phyloP scores from a whole-genome alignment of 139 green algal genomes.

The Chlorella ohadii region DNA sequence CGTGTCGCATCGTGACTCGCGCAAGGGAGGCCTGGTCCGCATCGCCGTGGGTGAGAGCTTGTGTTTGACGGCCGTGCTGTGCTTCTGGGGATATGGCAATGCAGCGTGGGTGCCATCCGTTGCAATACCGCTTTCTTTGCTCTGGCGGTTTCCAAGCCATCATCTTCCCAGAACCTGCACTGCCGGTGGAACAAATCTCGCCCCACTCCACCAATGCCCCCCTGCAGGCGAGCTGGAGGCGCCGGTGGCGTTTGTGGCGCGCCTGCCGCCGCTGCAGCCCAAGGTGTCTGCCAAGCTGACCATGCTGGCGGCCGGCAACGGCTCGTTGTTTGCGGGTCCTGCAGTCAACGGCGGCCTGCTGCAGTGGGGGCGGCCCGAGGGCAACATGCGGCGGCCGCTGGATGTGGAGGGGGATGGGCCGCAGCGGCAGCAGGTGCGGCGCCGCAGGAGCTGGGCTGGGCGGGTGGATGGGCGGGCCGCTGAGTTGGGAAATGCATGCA shows the following conservation, averaged over 20 bases:
- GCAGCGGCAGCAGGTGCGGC: neutral
- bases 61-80: no score
- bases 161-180: no score
- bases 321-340: conserved; percentile 69
- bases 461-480: neutral
- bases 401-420: neutral
- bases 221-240: neutral
- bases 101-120: no score
- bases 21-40: no score
- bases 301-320: conserved; percentile 52
- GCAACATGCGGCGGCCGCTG: conserved; percentile 23
- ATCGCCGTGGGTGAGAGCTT: neutral
- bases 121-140: no score
- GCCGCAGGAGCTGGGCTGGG: neutral
- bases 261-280: conserved; percentile 67
- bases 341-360: conserved; percentile 40
- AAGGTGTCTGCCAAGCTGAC: conserved; percentile 58
- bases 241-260: conserved; percentile 53
- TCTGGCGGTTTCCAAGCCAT: no score
- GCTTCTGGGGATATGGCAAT: no score
- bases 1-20: neutral
- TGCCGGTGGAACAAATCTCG: no score
- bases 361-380: conserved; percentile 46
- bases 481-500: no score
- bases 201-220: no score